Evolutionary conservation across 225 moss, liverwort and hornwort species (phyloP).

Genomic region (Ulota crispa): DNA sequence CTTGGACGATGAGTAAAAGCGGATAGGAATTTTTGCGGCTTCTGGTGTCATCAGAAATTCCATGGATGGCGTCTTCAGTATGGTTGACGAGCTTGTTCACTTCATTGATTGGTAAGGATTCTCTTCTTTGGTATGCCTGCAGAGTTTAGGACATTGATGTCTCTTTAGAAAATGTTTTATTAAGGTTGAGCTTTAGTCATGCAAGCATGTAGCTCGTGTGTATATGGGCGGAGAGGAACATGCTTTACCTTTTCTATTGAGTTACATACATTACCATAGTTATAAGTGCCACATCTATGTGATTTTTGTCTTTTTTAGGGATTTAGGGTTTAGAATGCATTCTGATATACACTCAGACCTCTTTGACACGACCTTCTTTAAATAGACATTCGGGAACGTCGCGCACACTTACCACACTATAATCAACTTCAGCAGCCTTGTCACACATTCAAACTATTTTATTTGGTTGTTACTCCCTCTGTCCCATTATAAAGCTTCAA

Average conservation of each 20-base stretch:
- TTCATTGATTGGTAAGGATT: slow-evolving; percentile 22
- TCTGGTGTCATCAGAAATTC: neutral
- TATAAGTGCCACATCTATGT: neutral
- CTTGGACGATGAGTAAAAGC: slow-evolving; percentile 47
- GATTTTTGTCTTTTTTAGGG: neutral
- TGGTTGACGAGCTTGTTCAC: slow-evolving; percentile 26
- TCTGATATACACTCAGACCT: neutral
- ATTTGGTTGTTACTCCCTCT: neutral
- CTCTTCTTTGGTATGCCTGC: slow-evolving; percentile 29
- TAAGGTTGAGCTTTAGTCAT: neutral
- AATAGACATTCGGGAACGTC: neutral
- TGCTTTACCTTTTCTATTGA: neutral
- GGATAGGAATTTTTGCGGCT: slow-evolving; percentile 44
- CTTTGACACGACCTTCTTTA: neutral
- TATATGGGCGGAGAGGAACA: fast-evolving
- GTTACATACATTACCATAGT: neutral
- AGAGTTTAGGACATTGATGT: neutral
- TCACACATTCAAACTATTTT: neutral
- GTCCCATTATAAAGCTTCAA: no score
- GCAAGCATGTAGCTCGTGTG: neutral
- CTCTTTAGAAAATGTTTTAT: neutral
- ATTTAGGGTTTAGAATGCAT: neutral
- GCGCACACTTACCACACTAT: neutral
- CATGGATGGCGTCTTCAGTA: slow-evolving; percentile 11
- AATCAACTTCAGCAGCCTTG: neutral